Evolutionary conservation across 257 asterid genomes (phyloP).

Genomic region (Lantana camara): DNA sequence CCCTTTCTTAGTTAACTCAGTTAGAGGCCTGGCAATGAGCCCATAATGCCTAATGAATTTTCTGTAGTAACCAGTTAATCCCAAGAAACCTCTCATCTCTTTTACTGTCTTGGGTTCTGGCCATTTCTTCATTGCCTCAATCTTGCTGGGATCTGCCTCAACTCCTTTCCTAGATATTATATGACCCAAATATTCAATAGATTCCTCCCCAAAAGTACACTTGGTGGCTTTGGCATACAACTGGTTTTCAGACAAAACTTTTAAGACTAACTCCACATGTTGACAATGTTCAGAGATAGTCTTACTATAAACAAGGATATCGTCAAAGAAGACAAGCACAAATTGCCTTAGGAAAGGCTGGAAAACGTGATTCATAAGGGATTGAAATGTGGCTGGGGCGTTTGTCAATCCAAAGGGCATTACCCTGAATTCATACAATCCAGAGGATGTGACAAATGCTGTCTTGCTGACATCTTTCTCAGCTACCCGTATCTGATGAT

Average conservation of each 20-base stretch:
- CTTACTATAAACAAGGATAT: not conserved
- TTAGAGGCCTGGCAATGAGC: not conserved
- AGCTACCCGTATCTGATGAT: too few species aligned
- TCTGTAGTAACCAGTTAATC: too few species aligned
- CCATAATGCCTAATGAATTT: not conserved
- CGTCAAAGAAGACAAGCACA: not conserved
- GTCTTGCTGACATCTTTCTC: too few species aligned
- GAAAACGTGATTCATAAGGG: not conserved
- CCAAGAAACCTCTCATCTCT: not conserved
- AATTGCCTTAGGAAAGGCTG: not conserved
- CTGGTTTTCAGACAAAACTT: not conserved
- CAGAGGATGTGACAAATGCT: too few species aligned
- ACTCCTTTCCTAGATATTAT: not conserved
- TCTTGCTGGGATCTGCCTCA: too few species aligned
- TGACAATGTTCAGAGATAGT: not conserved
- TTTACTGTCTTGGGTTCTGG: not conserved
- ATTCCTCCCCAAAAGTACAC: not conserved
- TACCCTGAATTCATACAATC: too few species aligned
- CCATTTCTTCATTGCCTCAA: not conserved
- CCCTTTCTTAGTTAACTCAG: not conserved
- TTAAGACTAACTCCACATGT: not conserved
- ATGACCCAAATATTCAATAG: not conserved
- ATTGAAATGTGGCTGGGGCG: too few species aligned
- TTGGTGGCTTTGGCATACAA: not conserved
- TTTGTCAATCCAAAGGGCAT: too few species aligned